Base-by-base conservation (phyloP, 2,329 filamentous ascomycete genomes). In the Pseudonectria buxi region DNA sequence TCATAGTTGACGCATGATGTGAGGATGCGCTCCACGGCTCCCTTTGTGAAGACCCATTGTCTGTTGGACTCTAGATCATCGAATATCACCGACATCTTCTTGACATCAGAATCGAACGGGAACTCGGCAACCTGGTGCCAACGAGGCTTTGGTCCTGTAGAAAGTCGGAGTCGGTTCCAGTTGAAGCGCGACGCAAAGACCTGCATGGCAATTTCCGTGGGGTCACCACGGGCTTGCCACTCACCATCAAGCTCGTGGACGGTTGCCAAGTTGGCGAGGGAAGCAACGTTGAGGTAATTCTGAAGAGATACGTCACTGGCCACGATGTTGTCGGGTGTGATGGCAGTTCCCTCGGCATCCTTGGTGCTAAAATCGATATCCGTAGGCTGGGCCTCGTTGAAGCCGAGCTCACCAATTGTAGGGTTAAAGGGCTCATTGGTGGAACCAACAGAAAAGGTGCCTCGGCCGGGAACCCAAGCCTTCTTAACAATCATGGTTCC, bases 21-120 rank as follows among this genome's bases (percentile, higher is more conserved):
- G 12, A 86, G 63, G 22, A 86, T 71, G 27, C 81, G 70, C 53
- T 86, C 82, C 4, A 85, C 81, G 2, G 83, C 83, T 32, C 79
- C 79, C 52, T 81, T 81, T 38, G 76, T 78, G 47, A 78, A 78
- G 30, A 76, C 62, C 56, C 59, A 67, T 44, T 66, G 65, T 35
- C 64, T 58, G 15, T 60, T 55, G 2, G 53, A 55, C 7, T 60
- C 53, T 11, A 46, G 49, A 14, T 70, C 57, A 28, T 68, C 51
- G 55, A 81, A 83, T 35, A 85, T 77, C 26, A 84, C 80, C 0
- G 80, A 83, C 82, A 86, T 86, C 49, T 80, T 83, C 65, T 86
- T 87, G 44, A 86, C 73, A 38, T 76, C 76, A 0, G 81, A 85
- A 51, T 86, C 82, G 44, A 86, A 87, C 0, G 81, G 82, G 39